These are phyloP conservation scores for Rugonectria rugulosa DNA, from an alignment of 2,329 filamentous ascomycete species.

Conservation along the genomic window DNA sequence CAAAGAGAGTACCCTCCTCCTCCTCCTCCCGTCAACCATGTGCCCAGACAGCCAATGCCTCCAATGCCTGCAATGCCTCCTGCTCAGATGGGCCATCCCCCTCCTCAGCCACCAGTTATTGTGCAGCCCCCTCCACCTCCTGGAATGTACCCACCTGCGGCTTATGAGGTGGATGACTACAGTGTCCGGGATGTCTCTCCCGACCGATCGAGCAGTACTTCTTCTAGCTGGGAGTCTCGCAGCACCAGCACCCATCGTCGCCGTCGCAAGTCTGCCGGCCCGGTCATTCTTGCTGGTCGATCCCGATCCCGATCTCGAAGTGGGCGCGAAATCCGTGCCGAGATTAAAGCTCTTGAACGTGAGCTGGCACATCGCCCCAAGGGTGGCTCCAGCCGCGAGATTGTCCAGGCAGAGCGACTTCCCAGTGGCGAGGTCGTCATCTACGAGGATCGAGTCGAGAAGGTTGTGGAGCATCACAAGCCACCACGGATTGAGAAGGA, in stretches of 20 bases:
- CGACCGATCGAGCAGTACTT: constrained; percentile 48
- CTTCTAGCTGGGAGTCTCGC: constrained; percentile 43
- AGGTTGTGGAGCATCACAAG: constrained; percentile 60
- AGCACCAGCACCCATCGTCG: constrained; percentile 39
- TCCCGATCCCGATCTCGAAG: constrained; percentile 53
- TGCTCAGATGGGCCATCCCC: no score
- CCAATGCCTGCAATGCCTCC: constrained; percentile 18
- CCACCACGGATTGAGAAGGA: constrained; percentile 82
- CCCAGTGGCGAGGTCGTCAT: constrained; percentile 70
- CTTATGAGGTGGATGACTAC: constrained; percentile 53
- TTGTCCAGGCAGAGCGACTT: constrained; percentile 64
- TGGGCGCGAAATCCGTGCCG: constrained; percentile 73
- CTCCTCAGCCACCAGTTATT: constrained; percentile 41
- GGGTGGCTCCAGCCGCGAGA: constrained; percentile 54
- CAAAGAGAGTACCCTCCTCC: constrained; percentile 35
- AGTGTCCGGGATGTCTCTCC: constrained; percentile 61
- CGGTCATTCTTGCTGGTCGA: constrained; percentile 50
- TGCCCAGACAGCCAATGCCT: constrained; percentile 19
- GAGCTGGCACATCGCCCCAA: constrained; percentile 48
- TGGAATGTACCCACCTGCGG: no score
- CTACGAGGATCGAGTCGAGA: constrained; percentile 67
- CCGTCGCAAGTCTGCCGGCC: constrained; percentile 37
- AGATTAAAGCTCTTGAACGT: constrained; percentile 75
- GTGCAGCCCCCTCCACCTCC: constrained; percentile 44
- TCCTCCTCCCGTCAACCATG: constrained; percentile 19